phyloP scores from a whole-genome alignment of 2,329 filamentous ascomycete genomes.

The Aureobasidium sp. region DNA sequence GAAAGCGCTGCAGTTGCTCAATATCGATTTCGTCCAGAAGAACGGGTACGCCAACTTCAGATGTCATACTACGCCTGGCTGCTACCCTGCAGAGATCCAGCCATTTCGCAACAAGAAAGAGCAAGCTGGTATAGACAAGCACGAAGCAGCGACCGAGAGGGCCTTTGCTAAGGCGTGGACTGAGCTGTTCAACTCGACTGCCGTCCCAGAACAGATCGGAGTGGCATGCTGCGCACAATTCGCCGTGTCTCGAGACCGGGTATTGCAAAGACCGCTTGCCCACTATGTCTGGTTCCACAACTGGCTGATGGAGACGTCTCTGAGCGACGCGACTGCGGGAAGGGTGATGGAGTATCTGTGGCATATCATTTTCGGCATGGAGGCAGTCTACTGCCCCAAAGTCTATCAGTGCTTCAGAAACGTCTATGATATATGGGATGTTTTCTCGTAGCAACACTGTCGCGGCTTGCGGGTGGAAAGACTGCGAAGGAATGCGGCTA shows the following conservation, averaged over 20 bases:
- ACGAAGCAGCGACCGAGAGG: constrained; percentile 41
- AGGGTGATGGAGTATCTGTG: constrained; percentile 17
- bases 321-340: constrained; percentile 8
- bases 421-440: constrained; percentile 6
- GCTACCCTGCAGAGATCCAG: constrained; percentile 42
- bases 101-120: constrained; percentile 33
- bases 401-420: constrained; percentile 3
- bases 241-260: constrained; percentile 43
- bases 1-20: constrained; percentile 28
- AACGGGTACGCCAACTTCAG: constrained; percentile 50
- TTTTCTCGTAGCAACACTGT: background rate
- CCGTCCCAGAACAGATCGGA: constrained; percentile 40
- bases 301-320: constrained; percentile 12
- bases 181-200: constrained; percentile 39
- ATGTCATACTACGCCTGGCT: constrained; percentile 47
- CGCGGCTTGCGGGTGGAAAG: background rate
- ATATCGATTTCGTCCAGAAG: constrained; percentile 41
- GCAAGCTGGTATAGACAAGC: background rate
- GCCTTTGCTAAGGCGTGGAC: constrained; percentile 44
- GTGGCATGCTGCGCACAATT: constrained; percentile 52
- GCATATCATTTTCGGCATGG: constrained; percentile 17
- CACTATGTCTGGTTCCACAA: constrained; percentile 41
- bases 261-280: constrained; percentile 38
- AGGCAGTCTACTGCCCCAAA: constrained; percentile 3
- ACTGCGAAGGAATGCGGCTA: background rate